phyloP scores from a whole-genome alignment of 352 stramenopile genomes.

The Salisapilia sapeloensis region DNA sequence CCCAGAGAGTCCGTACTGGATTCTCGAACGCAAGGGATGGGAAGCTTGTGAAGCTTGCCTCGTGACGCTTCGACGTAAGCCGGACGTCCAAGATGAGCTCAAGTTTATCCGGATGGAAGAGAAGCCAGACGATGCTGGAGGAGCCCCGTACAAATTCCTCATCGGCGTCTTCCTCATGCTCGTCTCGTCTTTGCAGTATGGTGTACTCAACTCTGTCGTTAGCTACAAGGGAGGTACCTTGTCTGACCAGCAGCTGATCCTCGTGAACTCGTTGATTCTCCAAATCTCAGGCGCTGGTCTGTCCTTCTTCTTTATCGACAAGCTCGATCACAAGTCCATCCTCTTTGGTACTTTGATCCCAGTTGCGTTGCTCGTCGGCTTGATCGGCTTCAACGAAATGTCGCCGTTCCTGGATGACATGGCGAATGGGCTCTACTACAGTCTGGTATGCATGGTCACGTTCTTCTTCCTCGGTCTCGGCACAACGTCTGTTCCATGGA shows the following conservation, averaged over 20 bases:
- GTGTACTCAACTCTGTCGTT: constrained; percentile 43
- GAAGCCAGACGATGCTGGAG: constrained; percentile 11
- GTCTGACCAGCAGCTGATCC: constrained; percentile 23
- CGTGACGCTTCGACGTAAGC: constrained; percentile 43
- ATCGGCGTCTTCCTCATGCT: constrained; percentile 49
- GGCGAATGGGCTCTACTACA: constrained; percentile 28
- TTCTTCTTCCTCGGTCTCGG: constrained; percentile 71
- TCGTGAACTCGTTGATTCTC: constrained; percentile 34
- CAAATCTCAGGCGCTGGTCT: constrained; percentile 35
- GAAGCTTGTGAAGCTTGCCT: constrained; percentile 52
- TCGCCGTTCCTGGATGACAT: constrained; percentile 17
- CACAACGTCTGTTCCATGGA: constrained; percentile 35
- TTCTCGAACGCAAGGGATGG: constrained; percentile 44
- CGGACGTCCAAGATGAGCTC: constrained; percentile 46
- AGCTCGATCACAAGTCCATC: constrained; percentile 53
- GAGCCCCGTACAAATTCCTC: constrained; percentile 38
- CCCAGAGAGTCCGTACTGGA: constrained; percentile 62
- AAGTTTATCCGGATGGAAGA: constrained; percentile 53
- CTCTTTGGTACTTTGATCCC: constrained; percentile 50
- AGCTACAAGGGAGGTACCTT: constrained; percentile 23
- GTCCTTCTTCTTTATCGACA: constrained; percentile 71
- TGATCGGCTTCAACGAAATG: constrained; percentile 44
- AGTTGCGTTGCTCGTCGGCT: constrained; percentile 18
- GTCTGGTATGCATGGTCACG: constrained; percentile 36
- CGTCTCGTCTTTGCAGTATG: constrained; percentile 27